A percentile compares a stretch with the other conserved stretches of the same genome.
Evolutionary conservation across 169 alveolate species (phyloP).

Genomic region (Babesia bovis): DNA sequence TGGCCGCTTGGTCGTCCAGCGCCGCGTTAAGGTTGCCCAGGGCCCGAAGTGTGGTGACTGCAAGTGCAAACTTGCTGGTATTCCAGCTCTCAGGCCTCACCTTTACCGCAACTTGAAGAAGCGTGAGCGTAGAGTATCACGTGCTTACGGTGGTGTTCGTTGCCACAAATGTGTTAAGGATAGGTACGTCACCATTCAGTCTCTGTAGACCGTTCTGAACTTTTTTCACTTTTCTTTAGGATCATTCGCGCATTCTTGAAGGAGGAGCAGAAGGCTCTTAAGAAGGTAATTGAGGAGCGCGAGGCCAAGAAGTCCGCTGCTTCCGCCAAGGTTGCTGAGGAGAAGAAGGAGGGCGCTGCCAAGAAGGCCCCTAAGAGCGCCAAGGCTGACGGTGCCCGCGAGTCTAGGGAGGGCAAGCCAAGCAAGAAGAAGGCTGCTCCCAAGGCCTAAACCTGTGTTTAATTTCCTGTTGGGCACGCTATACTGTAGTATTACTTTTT

Average conservation of each 20-base stretch:
- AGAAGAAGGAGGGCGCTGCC: constrained; percentile 26
- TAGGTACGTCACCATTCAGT: constrained; percentile 37
- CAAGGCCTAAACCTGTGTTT: constrained; percentile 9
- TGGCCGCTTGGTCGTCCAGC: constrained; percentile 76
- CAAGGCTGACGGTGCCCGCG: constrained; percentile 54
- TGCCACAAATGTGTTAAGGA: constrained; percentile 83
- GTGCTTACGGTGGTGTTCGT: constrained; percentile 89
- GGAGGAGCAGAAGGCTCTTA: constrained; percentile 88
- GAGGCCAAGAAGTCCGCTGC: constrained; percentile 65
- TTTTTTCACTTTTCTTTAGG: constrained; percentile 43
- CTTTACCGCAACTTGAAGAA: constrained; percentile 69
- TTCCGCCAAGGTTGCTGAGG: constrained; percentile 19
- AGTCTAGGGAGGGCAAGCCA: constrained; percentile 39
- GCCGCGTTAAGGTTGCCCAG: constrained; percentile 73
- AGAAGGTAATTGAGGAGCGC: constrained; percentile 78
- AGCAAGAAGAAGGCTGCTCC: constrained; percentile 49
- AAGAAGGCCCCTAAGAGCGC: constrained; percentile 27
- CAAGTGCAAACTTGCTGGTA: constrained; percentile 74
- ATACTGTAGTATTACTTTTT: not conserved
- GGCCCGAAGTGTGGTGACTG: constrained; percentile 84
- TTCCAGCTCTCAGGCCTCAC: constrained; percentile 79
- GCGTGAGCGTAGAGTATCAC: constrained; percentile 84
- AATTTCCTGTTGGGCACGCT: constrained; percentile 29
- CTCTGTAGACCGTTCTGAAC: not conserved
- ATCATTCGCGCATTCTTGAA: constrained; percentile 89